These are phyloP conservation scores for Arthromyces matolae DNA, from an alignment of 768 basidiomycete genomes.

Conservation along the genomic window DNA sequence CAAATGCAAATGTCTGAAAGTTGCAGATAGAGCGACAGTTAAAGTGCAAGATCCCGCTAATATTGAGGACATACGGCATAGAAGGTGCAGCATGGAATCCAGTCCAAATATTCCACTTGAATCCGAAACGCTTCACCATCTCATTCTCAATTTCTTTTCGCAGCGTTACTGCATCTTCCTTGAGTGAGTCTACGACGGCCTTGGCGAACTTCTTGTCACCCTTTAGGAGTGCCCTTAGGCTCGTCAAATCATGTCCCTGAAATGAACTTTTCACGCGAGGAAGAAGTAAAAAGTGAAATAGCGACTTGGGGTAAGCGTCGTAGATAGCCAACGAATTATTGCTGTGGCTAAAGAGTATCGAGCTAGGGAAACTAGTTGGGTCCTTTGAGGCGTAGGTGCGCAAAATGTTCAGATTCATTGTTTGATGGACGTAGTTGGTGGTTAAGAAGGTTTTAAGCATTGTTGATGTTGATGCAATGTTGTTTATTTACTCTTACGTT, in stretches of 20 bases:
- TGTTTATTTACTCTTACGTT: not conserved
- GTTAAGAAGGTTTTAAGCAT: not conserved
- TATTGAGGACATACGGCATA: slow-evolving; percentile 63
- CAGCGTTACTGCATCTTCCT: slow-evolving; percentile 52
- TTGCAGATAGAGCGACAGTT: slow-evolving; percentile 1
- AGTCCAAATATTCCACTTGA: slow-evolving; percentile 71
- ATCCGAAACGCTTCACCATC: slow-evolving; percentile 73
- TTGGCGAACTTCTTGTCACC: slow-evolving; percentile 53
- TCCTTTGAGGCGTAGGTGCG: slow-evolving; percentile 56
- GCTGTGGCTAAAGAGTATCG: slow-evolving; percentile 56
- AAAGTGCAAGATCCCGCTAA: too few species aligned
- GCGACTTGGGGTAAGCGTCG: slow-evolving; percentile 78
- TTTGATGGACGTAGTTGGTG: not conserved
- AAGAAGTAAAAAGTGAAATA: slow-evolving; percentile 86
- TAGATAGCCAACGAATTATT: slow-evolving; percentile 59
- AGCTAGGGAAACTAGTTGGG: slow-evolving; percentile 52
- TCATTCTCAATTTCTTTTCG: slow-evolving; percentile 69
- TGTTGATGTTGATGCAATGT: not conserved
- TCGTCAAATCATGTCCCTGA: slow-evolving; percentile 35
- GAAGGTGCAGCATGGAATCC: slow-evolving; percentile 88
- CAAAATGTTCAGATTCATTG: slow-evolving; percentile 51
- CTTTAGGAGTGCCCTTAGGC: slow-evolving; percentile 53
- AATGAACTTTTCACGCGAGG: slow-evolving; percentile 51
- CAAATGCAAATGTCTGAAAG: slow-evolving; percentile 69
- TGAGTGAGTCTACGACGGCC: slow-evolving; percentile 47